Evolutionary conservation across 768 basidiomycete genomes (phyloP).

Genomic region (Auricularia heimuer): DNA sequence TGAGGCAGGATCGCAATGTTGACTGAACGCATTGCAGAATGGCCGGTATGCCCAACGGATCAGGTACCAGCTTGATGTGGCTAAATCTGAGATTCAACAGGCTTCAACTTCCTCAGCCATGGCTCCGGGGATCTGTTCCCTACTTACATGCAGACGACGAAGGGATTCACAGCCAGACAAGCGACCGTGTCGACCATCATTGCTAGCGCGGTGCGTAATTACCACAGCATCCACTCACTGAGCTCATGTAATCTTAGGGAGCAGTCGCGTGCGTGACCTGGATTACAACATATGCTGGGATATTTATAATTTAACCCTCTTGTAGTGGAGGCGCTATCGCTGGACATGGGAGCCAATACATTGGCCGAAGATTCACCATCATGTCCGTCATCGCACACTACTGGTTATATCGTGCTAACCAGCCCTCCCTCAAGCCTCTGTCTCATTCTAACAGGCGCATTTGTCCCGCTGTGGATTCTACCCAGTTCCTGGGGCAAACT

Average conservation of each 20-base stretch:
- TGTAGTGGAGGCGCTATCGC: conserved; percentile 58
- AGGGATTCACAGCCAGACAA: conserved; percentile 45
- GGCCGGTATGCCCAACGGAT: neutral
- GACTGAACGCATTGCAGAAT: neutral
- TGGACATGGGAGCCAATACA: conserved; percentile 61
- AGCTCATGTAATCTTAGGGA: conserved; percentile 21
- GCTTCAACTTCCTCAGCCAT: conserved; percentile 45
- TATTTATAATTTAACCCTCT: neutral
- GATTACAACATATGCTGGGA: conserved; percentile 3
- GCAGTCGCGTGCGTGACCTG: conserved; percentile 31
- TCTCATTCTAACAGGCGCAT: conserved; percentile 44
- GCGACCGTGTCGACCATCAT: conserved; percentile 76
- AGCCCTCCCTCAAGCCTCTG: conserved; percentile 31
- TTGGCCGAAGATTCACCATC: conserved; percentile 79
- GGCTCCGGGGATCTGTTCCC: conserved; percentile 58
- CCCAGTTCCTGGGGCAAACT: conserved; percentile 59
- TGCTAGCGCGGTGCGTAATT: conserved; percentile 47
- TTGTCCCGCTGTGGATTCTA: conserved; percentile 79
- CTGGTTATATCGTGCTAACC: neutral
- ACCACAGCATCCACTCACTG: neutral
- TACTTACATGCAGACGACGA: conserved; percentile 56
- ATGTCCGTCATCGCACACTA: conserved; percentile 22
- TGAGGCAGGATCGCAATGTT: neutral
- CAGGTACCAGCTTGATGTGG: neutral
- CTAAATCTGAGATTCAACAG: conserved; percentile 16